Conservation (phyloP, 768 basidiomycete species). For the Rhizopogon rudus region DNA sequence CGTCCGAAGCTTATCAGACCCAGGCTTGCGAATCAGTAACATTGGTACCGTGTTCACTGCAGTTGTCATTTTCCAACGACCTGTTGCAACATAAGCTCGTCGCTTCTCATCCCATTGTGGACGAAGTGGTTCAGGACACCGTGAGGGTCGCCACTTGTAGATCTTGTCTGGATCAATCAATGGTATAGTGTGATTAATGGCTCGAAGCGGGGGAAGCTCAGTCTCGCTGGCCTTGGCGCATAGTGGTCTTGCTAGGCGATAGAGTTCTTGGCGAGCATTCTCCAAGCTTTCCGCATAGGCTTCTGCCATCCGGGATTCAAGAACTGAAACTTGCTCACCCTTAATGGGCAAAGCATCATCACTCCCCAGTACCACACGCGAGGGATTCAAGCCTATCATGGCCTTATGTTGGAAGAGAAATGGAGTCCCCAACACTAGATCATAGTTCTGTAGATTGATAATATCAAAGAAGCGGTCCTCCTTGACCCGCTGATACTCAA, state of each 20-base stretch:
- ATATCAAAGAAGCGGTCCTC: slow-evolving; percentile 28
- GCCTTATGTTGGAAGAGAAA: slow-evolving; percentile 19
- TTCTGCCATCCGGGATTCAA: neutral
- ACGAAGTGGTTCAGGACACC: neutral
- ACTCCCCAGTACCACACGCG: slow-evolving; percentile 8
- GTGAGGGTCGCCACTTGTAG: neutral
- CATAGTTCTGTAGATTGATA: slow-evolving; percentile 33
- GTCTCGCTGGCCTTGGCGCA: neutral
- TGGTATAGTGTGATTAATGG: slow-evolving; percentile 37
- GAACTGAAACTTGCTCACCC: neutral
- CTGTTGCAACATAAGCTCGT: too few relatives aligned
- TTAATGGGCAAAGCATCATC: neutral
- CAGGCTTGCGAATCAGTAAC: too few relatives aligned
- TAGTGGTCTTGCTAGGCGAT: neutral
- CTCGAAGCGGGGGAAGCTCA: slow-evolving; percentile 31
- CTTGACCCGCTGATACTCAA: slow-evolving; percentile 11
- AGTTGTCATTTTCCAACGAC: too few relatives aligned
- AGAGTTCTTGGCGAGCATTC: neutral
- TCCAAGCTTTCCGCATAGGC: neutral
- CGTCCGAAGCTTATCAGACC: slow-evolving; percentile 7
- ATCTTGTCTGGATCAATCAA: slow-evolving; percentile 24
- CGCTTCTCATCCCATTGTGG: neutral
- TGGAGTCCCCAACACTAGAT: slow-evolving; percentile 21
- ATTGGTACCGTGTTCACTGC: too few relatives aligned
- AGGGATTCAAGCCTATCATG: slow-evolving; percentile 14